Percentiles rank a stretch among this genome's conserved stretches.
These are phyloP conservation scores for Solanum peruvianum DNA, from an alignment of 257 asterid genomes.

Conservation along the genomic window DNA sequence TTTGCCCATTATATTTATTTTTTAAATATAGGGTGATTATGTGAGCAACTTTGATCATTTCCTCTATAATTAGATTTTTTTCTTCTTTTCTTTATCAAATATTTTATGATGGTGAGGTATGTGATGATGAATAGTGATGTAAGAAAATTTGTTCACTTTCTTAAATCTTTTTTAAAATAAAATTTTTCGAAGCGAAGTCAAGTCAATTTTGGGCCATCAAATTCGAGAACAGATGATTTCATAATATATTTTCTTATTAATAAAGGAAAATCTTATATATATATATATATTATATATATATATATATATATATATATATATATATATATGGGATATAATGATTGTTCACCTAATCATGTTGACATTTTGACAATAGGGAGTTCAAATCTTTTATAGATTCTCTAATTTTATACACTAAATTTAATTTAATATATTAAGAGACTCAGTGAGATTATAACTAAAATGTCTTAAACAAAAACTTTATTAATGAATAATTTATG, in stretches of 20 bases:
- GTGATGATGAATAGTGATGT: neutral
- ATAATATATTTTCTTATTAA: neutral
- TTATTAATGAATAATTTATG: neutral
- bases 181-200: neutral
- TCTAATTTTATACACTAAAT: neutral
- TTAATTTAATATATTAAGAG: neutral
- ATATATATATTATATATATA: too few species aligned
- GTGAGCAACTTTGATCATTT: neutral
- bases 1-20: neutral
- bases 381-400: neutral
- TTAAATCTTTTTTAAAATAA: neutral
- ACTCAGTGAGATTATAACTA: neutral
- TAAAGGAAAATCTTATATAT: neutral
- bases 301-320: too few species aligned
- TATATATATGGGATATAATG: neutral
- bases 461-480: neutral
- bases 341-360: neutral
- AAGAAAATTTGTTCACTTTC: neutral
- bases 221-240: neutral
- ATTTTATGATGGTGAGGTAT: neutral
- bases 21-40: neutral
- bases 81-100: neutral
- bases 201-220: too few species aligned
- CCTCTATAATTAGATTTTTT: neutral
- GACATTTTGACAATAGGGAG: neutral